Evolutionary conservation across 768 basidiomycete species (phyloP), one percentile per base, ranked within the genome.

Genomic region (Serendipita sp.): DNA sequence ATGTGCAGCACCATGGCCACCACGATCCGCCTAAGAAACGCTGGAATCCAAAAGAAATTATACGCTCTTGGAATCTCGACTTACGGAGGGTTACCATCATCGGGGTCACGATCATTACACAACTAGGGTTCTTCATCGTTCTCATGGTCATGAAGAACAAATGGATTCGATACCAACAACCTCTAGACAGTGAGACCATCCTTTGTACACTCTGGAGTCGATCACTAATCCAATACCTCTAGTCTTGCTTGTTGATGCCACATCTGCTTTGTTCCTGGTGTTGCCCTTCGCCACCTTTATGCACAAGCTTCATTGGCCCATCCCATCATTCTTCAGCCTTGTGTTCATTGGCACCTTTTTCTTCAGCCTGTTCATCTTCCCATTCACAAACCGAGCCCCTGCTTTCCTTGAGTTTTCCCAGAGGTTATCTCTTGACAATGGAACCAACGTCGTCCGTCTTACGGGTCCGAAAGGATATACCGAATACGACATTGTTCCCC

Each of bases 341-440:
- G 55, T 60, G 27, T 60, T 60, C 55, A 60, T 60, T 18, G 29
- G 55, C 27, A 60, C 55, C 55, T 60, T 60, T 33, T 60, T 60
- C 55, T 60, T 60, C 55, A 60, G 55, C 18, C 55, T 60, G 27
- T 60, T 60, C 55, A 60, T 60, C 18, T 60, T 60, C 55, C 55
- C 55, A 8, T 60, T 60, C 33, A 60, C 55, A 27, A 31, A n/a
- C 55, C 36, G 36, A 4, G 27, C 55, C 18, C 55, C 55, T 33
- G 55, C 55, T 8, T 60, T 27, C 34, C 55, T 60, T 18, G 55
- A 60, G 33, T 60, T 60, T 33, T 27, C 55, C 34, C 55, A 60
- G 34, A 27, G 27, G 10, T n/a, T 60, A 23, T 60, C 55, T 27
- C 55, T 60, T 18, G 55, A 60, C 27, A 60, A 60, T 36, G 55